These are phyloP conservation scores for Botrytis cinerea DNA, from an alignment of 2,329 filamentous ascomycete species.

Conservation along the genomic window DNA sequence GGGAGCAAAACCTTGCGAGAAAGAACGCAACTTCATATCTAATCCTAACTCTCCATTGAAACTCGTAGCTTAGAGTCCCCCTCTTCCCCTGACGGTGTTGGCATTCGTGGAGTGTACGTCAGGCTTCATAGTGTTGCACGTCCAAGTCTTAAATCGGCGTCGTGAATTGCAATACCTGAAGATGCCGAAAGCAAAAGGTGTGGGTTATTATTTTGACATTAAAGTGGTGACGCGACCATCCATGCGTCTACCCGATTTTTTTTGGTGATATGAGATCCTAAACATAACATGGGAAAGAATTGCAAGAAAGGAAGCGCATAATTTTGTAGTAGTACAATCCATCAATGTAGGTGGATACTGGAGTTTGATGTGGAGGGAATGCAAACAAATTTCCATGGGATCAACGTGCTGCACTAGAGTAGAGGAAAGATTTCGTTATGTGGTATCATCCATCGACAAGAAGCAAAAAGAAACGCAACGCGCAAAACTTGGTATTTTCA, in stretches of 20 bases:
- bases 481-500: conserved; percentile 23
- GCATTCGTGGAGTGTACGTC: not conserved
- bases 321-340: conserved; percentile 25
- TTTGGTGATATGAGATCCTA: conserved; percentile 12
- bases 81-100: not conserved
- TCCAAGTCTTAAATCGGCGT: not conserved
- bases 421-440: conserved; percentile 30
- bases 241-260: conserved; percentile 21
- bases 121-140: not conserved
- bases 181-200: conserved; percentile 19
- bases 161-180: not conserved
- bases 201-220: conserved; percentile 26
- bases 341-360: conserved; percentile 8
- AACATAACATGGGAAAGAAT: conserved; percentile 11
- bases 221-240: conserved; percentile 23
- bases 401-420: conserved; percentile 5
- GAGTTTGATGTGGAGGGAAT: conserved; percentile 9
- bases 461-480: conserved; percentile 25
- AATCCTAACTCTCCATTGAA: conserved; percentile 20
- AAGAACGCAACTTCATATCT: conserved; percentile 11
- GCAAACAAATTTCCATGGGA: conserved; percentile 9
- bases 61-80: not conserved
- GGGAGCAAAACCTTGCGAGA: conserved; percentile 4
- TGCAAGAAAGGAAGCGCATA: conserved; percentile 19
- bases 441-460: conserved; percentile 34